Conservation (phyloP, 1,284 basidiomycete species). For the Fomitopsis pinicola region DNA sequence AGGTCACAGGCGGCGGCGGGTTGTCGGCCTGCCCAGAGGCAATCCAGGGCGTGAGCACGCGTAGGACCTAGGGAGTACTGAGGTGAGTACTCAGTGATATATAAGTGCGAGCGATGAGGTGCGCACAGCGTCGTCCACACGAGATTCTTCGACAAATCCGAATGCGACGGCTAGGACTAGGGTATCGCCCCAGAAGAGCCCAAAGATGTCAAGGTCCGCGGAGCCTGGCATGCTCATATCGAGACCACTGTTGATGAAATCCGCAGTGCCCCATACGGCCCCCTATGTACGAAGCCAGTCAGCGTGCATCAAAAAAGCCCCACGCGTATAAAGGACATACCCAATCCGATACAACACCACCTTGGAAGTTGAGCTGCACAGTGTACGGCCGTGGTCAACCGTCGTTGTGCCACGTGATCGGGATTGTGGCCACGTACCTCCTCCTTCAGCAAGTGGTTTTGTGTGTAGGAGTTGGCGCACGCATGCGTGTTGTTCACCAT, state of each 20-base stretch:
- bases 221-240: slow-evolving; percentile 38
- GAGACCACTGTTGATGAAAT: slow-evolving; percentile 44
- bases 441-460: slow-evolving; percentile 73
- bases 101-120: background rate
- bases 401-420: no score
- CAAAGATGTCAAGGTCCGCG: background rate
- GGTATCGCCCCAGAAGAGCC: background rate
- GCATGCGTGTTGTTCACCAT: slow-evolving; percentile 61
- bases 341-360: slow-evolving; percentile 33
- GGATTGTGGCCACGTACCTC: slow-evolving; percentile 43
- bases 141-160: slow-evolving; percentile 61
- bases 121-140: slow-evolving; percentile 29
- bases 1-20: background rate
- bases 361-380: slow-evolving; percentile 43
- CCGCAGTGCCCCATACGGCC: slow-evolving; percentile 45
- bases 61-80: background rate
- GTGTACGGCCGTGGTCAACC: no score
- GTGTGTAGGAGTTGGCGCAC: slow-evolving; percentile 63
- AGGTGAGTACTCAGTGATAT: no score
- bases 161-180: slow-evolving; percentile 13
- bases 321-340: no score
- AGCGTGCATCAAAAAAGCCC: background rate
- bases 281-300: background rate
- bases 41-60: background rate
- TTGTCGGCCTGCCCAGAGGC: background rate